Conservation (phyloP, 177 flowering plant species). For the Vitis hybrid region DNA sequence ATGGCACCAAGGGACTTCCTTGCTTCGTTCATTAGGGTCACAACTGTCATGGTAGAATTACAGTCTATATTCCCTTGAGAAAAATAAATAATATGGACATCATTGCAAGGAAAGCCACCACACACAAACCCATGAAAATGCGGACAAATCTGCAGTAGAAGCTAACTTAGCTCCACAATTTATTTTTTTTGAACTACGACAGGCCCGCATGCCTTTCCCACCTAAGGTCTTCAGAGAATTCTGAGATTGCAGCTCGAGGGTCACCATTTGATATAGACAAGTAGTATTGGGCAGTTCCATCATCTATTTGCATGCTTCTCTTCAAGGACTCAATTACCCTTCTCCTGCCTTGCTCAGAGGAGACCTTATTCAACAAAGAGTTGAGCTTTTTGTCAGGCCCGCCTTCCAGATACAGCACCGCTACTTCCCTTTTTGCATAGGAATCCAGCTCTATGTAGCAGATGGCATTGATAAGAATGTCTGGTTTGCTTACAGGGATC, state of each 20-base stretch:
- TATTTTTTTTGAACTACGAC: slow-evolving; percentile 17
- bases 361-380: slow-evolving; percentile 19
- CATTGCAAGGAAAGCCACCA: too few relatives aligned
- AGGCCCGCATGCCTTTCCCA: slow-evolving; percentile 71
- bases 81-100: too few relatives aligned
- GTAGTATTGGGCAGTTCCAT: slow-evolving; percentile 83
- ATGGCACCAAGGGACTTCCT: not conserved
- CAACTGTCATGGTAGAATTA: not conserved
- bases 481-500: slow-evolving; percentile 77
- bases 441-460: slow-evolving; percentile 91
- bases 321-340: slow-evolving; percentile 66
- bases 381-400: slow-evolving; percentile 38
- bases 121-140: too few relatives aligned
- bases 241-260: slow-evolving; percentile 80
- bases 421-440: slow-evolving; percentile 86
- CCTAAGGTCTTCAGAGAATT: slow-evolving; percentile 70
- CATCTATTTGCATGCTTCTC: slow-evolving; percentile 94
- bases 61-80: not conserved
- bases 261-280: slow-evolving; percentile 81
- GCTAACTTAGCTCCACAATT: not conserved
- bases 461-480: slow-evolving; percentile 53
- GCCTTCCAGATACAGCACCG: slow-evolving; percentile 79
- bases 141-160: not conserved
- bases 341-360: slow-evolving; percentile 52
- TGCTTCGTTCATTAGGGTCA: not conserved